Conservation (phyloP, 192 early-diverging fungal genomes). For the Phycomyces nitens region DNA sequence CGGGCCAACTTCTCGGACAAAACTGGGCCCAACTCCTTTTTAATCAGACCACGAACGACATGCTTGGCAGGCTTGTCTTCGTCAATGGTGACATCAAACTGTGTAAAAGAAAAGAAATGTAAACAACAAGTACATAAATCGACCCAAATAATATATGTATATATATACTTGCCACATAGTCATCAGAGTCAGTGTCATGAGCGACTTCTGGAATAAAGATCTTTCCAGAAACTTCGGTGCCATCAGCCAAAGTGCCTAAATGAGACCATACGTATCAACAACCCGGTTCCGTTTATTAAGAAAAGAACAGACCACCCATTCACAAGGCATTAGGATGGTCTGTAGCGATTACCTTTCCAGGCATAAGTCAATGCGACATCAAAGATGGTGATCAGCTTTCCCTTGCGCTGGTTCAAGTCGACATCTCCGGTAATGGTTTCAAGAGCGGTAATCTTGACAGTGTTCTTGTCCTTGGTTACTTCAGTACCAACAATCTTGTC, state of each 20-base stretch:
- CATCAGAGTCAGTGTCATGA: conserved; percentile 82
- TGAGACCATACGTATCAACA: background rate
- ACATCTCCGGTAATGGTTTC: conserved; percentile 78
- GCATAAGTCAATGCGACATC: conserved; percentile 76
- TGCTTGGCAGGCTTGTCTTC: conserved; percentile 50
- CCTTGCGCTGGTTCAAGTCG: conserved; percentile 94
- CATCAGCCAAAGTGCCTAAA: conserved; percentile 49
- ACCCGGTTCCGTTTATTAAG: background rate
- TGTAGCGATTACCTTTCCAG: conserved; percentile 78
- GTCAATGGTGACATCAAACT: conserved; percentile 69
- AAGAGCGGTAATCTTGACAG: conserved; percentile 57
- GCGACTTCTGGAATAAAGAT: conserved; percentile 88
- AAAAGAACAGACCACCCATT: background rate
- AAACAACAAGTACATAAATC: too few relatives aligned
- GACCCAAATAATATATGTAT: too few relatives aligned
- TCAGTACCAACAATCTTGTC: conserved; percentile 54
- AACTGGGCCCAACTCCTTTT: conserved; percentile 58
- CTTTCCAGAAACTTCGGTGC: conserved; percentile 61
- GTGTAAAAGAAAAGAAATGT: too few relatives aligned
- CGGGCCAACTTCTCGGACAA: conserved; percentile 55
- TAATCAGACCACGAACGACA: conserved; percentile 67
- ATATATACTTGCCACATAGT: conserved; percentile 77
- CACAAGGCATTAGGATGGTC: background rate
- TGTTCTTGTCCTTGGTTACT: conserved; percentile 53
- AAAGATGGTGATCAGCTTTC: conserved; percentile 91